Conservation (phyloP, 1,139 yeast genomes). For the Hansenula sp. region DNA sequence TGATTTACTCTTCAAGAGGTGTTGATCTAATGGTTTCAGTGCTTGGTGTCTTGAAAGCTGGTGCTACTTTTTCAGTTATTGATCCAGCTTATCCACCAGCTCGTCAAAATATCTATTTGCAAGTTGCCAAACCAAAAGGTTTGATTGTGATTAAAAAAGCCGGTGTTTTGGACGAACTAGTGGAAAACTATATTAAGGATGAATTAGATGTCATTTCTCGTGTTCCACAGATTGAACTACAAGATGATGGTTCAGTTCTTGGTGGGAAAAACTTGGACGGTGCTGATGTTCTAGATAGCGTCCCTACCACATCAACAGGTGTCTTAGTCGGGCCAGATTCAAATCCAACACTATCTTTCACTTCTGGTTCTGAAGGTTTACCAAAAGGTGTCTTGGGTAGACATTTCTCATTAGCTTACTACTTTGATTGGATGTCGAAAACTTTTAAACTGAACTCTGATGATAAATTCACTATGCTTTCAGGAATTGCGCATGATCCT, state of each 20-base stretch:
- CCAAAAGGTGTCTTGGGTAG: slow-evolving; percentile 99
- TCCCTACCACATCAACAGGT: slow-evolving; percentile 62
- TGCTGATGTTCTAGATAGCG: slow-evolving; percentile 49
- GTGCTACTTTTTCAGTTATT: slow-evolving; percentile 96
- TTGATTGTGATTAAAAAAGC: slow-evolving; percentile 88
- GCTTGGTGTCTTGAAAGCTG: slow-evolving; percentile 96
- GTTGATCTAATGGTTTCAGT: slow-evolving; percentile 96
- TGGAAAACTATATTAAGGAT: slow-evolving; percentile 66
- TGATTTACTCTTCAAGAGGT: slow-evolving; percentile 97
- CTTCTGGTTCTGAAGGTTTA: slow-evolving; percentile 98
- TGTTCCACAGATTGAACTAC: slow-evolving; percentile 72
- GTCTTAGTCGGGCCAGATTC: slow-evolving; percentile 97
- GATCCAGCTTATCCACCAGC: slow-evolving; percentile 99
- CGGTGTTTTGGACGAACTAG: slow-evolving; percentile 73
- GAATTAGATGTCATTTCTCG: slow-evolving; percentile 71
- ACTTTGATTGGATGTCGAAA: slow-evolving; percentile 98
- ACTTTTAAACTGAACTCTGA: slow-evolving; percentile 71
- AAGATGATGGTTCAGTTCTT: slow-evolving; percentile 68
- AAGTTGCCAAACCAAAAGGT: slow-evolving; percentile 92
- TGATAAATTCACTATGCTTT: slow-evolving; percentile 93
- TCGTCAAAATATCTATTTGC: slow-evolving; percentile 86
- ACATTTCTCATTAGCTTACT: slow-evolving; percentile 93
- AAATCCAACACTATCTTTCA: slow-evolving; percentile 92
- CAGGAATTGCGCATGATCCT: slow-evolving; percentile 99
- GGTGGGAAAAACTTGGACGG: slow-evolving; percentile 47